Evolutionary conservation across 2,329 filamentous ascomycete genomes (phyloP).

Genomic region (Nakataea oryzae): DNA sequence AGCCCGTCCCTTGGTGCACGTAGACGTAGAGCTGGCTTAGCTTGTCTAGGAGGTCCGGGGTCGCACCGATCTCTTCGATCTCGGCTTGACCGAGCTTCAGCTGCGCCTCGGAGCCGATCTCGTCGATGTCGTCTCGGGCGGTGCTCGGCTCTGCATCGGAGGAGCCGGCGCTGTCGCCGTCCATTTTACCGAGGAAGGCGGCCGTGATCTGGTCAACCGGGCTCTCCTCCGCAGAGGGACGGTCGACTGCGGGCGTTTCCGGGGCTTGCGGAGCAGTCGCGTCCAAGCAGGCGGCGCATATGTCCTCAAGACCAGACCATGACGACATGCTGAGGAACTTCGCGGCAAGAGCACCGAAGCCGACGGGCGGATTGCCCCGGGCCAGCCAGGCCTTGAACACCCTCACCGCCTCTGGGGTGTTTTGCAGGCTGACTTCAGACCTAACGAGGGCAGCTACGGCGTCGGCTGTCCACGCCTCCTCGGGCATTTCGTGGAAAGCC

Average conservation of each 20-base stretch:
- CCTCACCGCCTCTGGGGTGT: slow-evolving; percentile 25
- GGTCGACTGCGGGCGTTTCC: neutral
- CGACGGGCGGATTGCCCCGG: slow-evolving; percentile 20
- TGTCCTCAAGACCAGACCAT: slow-evolving; percentile 24
- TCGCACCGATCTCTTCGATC: neutral
- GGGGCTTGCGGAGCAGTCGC: neutral
- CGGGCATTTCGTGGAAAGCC: slow-evolving; percentile 28
- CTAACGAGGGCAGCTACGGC: slow-evolving; percentile 28
- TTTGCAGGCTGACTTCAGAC: slow-evolving; percentile 28
- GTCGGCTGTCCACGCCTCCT: slow-evolving; percentile 26
- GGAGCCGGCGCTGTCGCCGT: neutral
- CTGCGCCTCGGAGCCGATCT: slow-evolving; percentile 1
- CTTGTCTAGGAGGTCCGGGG: neutral
- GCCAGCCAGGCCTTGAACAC: slow-evolving; percentile 28
- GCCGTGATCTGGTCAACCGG: neutral
- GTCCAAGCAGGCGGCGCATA: slow-evolving; percentile 23
- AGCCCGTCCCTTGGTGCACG: neutral
- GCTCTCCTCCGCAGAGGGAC: neutral
- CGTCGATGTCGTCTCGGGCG: neutral
- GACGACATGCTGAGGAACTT: slow-evolving; percentile 24
- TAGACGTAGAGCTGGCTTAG: neutral
- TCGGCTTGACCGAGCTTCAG: neutral
- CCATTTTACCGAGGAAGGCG: neutral
- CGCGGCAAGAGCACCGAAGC: slow-evolving; percentile 32
- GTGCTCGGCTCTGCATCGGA: neutral